Evolutionary conservation across 2,329 filamentous ascomycete genomes (phyloP).

Genomic region (Aspergillus phoenicis): DNA sequence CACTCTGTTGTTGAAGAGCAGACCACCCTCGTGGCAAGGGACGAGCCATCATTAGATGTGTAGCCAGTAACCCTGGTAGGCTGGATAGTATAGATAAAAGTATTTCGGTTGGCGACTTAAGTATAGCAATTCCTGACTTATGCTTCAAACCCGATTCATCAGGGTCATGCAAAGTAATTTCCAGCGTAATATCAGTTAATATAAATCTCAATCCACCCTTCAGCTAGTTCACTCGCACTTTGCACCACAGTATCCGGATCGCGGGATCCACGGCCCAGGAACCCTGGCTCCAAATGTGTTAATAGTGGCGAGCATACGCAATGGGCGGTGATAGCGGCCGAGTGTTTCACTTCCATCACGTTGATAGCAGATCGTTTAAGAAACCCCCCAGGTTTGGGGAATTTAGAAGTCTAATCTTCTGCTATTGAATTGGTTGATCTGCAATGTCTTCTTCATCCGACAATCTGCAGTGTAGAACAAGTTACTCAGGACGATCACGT

Average conservation of each 20-base stretch:
- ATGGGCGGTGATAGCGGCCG: not conserved
- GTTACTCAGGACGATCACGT: not conserved
- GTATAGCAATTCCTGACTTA: not conserved
- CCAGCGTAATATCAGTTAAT: not conserved
- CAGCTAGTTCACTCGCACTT: not conserved
- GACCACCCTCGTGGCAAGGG: not conserved
- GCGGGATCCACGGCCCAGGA: not conserved
- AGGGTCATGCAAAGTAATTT: not conserved
- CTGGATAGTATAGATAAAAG: too few relatives aligned
- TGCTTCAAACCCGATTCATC: not conserved
- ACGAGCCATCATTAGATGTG: not conserved
- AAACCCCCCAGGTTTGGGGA: too few relatives aligned
- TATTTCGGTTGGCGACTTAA: too few relatives aligned
- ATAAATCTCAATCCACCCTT: not conserved
- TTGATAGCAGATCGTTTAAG: not conserved
- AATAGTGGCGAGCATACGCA: not conserved
- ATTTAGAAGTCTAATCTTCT: not conserved
- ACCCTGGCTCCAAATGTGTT: not conserved
- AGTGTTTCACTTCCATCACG: not conserved
- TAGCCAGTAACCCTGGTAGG: too few relatives aligned
- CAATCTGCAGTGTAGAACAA: too few relatives aligned
- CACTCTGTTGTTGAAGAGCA: not conserved
- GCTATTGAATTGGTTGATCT: not conserved
- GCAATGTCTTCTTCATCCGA: too few relatives aligned
- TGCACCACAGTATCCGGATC: not conserved